A percentile compares a stretch with the other conserved stretches of the same genome.
These are phyloP conservation scores for Salinomyces thailandicus DNA, from an alignment of 2,329 filamentous ascomycete species.

Conservation along the genomic window DNA sequence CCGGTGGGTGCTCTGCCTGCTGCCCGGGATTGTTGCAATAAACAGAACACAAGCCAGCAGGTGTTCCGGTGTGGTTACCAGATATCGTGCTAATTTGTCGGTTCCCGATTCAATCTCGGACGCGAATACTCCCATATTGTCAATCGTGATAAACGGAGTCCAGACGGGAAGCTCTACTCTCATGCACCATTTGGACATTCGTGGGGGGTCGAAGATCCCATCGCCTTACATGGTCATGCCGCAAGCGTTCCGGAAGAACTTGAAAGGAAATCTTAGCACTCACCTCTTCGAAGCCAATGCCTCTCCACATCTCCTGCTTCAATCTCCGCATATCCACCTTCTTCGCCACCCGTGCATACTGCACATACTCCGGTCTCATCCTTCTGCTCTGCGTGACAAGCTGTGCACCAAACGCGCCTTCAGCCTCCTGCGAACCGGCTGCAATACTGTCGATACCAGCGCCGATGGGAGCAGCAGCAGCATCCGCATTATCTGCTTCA, in stretches of 20 bases:
- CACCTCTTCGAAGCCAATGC: slow-evolving; percentile 38
- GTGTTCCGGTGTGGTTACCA: slow-evolving; percentile 12
- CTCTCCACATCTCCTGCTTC: slow-evolving; percentile 56
- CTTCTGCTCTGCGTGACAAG: slow-evolving; percentile 51
- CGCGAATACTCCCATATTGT: no score
- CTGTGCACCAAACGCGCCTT: slow-evolving; percentile 51
- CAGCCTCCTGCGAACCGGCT: slow-evolving; percentile 29
- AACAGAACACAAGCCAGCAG: slow-evolving; percentile 11
- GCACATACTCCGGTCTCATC: slow-evolving; percentile 53
- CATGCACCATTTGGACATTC: no score
- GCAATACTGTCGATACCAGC: slow-evolving; percentile 23
- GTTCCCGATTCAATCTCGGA: slow-evolving; percentile 8
- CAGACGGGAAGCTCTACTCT: slow-evolving; percentile 10
- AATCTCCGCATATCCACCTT: slow-evolving; percentile 55
- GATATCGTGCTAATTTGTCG: slow-evolving; percentile 9
- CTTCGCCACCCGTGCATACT: slow-evolving; percentile 55
- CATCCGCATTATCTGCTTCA: slow-evolving; percentile 40
- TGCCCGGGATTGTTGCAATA: slow-evolving; percentile 4
- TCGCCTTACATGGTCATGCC: slow-evolving; percentile 7
- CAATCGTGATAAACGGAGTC: no score
- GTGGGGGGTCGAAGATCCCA: no score
- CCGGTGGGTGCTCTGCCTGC: no score
- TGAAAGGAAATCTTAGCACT: background rate
- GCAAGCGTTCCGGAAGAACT: background rate
- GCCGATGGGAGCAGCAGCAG: slow-evolving; percentile 14